Base-by-base conservation (phyloP, 1,284 basidiomycete species). In the Rhodotorula sp. region DNA sequence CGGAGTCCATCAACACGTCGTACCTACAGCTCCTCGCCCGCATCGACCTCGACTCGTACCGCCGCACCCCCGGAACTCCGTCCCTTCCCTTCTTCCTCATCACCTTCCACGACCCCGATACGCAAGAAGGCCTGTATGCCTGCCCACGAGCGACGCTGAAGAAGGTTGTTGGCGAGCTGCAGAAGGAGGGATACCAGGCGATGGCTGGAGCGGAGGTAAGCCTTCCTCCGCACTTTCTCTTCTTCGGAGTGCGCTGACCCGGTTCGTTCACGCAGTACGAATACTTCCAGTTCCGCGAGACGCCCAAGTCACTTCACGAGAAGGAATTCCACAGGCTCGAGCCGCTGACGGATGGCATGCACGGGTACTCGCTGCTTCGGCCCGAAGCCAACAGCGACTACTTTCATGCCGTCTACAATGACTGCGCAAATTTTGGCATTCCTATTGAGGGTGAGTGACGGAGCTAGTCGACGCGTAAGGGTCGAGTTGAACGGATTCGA, bases 391-490 rank as follows among this genome's bases (percentile, higher is more conserved):
- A 97, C 81, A 88, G 88, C 74, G 88, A 86, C 36, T 99, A 95
- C 80, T 98, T 97, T 80, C 86, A 90, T 71, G 91, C 89, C 44
- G 82, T 99, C 27, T 96, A 92, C 78, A 90, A 96, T 77, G 84
- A 86, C 74, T 87, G 88, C 53, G 77, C 82, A 39, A 84, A 84
- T 59, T 95, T 97, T 78, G 88, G 87, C 5, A 86, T 97, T 53
- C 85, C 87, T 9, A 85, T 97, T n/a, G 94, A 98, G 81, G 90
- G 88, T 93, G 79, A 76, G 90, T 36, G 44, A 54, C 63, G 46
- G 44, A 59, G 15, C 39, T n/a, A 5, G 30, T 34, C 48, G 10
- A 9, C n/a, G 2, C 24, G 11, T 11, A 2, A 15, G 4, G 2
- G 20, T 39, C 22, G 6, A 17, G 27, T 7, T 52, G 27, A 44